These are phyloP conservation scores for Calocybe gangraenosa DNA, from an alignment of 768 basidiomycete genomes.

Conservation along the genomic window DNA sequence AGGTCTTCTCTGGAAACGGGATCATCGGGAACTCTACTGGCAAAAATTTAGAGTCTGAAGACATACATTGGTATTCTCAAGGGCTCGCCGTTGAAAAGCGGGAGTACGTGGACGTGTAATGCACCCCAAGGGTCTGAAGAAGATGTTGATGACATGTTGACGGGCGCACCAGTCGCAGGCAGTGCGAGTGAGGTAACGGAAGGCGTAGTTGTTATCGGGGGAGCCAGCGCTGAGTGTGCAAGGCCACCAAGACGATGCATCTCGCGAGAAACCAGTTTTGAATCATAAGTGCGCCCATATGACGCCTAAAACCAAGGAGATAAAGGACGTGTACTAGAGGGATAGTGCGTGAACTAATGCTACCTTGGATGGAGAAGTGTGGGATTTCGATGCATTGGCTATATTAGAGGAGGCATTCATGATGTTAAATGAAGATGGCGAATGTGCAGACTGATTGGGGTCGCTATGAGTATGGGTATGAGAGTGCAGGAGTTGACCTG, in stretches of 20 bases:
- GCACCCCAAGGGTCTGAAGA: slow-evolving; percentile 76
- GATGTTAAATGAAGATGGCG: slow-evolving; percentile 20
- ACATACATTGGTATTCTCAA: slow-evolving; percentile 79
- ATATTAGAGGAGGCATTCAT: slow-evolving; percentile 34
- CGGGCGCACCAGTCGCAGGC: slow-evolving; percentile 35
- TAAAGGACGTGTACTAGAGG: slow-evolving; percentile 6
- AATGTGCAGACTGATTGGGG: slow-evolving; percentile 28
- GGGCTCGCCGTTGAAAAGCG: slow-evolving; percentile 88
- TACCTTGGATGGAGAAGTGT: slow-evolving; percentile 53
- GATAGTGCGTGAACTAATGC: slow-evolving; percentile 4
- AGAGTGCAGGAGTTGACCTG: slow-evolving; percentile 32
- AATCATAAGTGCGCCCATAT: slow-evolving; percentile 72
- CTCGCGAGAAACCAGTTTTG: slow-evolving; percentile 76
- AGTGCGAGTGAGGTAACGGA: slow-evolving; percentile 45
- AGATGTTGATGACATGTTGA: slow-evolving; percentile 35
- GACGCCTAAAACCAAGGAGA: slow-evolving; percentile 33
- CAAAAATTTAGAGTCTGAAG: background rate
- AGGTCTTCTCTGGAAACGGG: slow-evolving; percentile 69
- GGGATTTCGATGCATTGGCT: slow-evolving; percentile 30
- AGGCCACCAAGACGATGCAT: slow-evolving; percentile 79
- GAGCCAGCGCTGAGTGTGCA: slow-evolving; percentile 46
- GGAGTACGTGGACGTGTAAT: slow-evolving; percentile 83
- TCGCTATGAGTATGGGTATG: slow-evolving; percentile 33
- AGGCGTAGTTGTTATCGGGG: slow-evolving; percentile 46
- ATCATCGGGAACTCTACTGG: background rate